Base-by-base conservation (phyloP, 2,329 filamentous ascomycete genomes). In the Colletotrichum sp. region DNA sequence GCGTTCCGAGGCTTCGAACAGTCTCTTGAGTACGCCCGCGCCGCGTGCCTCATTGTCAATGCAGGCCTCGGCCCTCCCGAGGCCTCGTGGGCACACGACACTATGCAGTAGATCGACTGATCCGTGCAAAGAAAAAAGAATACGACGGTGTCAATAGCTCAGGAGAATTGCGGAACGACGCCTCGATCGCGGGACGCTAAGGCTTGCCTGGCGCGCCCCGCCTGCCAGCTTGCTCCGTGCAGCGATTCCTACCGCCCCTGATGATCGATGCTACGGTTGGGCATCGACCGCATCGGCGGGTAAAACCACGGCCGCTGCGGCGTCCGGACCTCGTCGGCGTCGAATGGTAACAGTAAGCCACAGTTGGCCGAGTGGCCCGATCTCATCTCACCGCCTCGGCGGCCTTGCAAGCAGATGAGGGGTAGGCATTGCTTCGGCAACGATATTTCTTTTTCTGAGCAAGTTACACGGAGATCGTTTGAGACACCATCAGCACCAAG, bases 201-300 rank as follows among this genome's bases (percentile, higher is more conserved):
- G 65, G 70, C 34, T 39, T 48, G 48, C 74, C 28, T 60, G 64
- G 65, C 59, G 71, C 36, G 74, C 59, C 69, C 74, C 57, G 74
- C 70, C 73, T 75, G 64, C 70, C 70, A 73, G 57, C 26, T 75
- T 74, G 28, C 64, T n/a, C 64, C 57, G 64, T 76, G 65, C 59
- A 73, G 71, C 26, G 65, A 69, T 55, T 74, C 36, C 28, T 44
- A 26, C 16, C n/a, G 71, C 70, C 74, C 74, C 74, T 76, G 74
- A 76, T 76, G 74, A 76, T 76, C 74, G 74, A 76, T 76, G 74
- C 71, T 57, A 69, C 44, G 68, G 74, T 60, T 65, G 74, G 71
- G 32, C 70, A 76, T 76, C 71, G 74, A 76, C 74, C 64, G 34
- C 34, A 73, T 69, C 71, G 74, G 71, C 59, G 70, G 71, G 24